These are phyloP conservation scores for Rosa hybrid DNA, from an alignment of 331 rosid genomes.

Conservation along the genomic window DNA sequence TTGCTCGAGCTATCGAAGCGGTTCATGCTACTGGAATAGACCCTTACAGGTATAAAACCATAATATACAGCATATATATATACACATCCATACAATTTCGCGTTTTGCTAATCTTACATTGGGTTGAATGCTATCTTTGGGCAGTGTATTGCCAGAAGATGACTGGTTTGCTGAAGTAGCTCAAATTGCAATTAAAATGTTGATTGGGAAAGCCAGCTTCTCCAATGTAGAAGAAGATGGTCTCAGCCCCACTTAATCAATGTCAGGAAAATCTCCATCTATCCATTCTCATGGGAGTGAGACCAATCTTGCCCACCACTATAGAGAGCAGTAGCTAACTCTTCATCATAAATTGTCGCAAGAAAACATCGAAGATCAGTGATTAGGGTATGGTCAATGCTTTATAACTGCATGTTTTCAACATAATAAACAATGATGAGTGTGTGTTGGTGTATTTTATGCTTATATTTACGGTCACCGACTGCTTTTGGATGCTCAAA, in stretches of 20 bases:
- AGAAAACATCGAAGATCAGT: too few relatives aligned
- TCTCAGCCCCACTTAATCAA: slow-evolving; percentile 60
- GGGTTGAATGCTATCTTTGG: background rate
- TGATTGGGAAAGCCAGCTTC: slow-evolving; percentile 68
- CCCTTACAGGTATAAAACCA: slow-evolving; percentile 64
- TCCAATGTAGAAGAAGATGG: slow-evolving; percentile 50
- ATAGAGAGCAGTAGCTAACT: slow-evolving; percentile 4
- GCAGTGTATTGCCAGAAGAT: slow-evolving; percentile 80
- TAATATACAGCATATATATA: background rate
- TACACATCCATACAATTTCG: background rate
- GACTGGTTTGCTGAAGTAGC: slow-evolving; percentile 96
- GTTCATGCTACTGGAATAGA: slow-evolving; percentile 75
- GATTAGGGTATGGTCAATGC: too few relatives aligned
- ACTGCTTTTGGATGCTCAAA: too few relatives aligned
- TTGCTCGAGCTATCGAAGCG: slow-evolving; percentile 70
- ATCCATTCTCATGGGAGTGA: slow-evolving; percentile 51
- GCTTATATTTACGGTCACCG: too few relatives aligned
- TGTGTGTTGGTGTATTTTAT: too few relatives aligned
- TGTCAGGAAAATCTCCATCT: slow-evolving; percentile 50
- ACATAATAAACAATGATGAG: too few relatives aligned
- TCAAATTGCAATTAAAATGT: slow-evolving; percentile 80
- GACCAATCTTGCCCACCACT: slow-evolving; percentile 22
- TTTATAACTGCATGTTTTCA: too few relatives aligned
- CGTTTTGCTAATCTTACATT: background rate
- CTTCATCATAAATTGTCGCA: background rate